phyloP scores from a whole-genome alignment of 2,329 filamentous ascomycete genomes.

The Fusarium napiforme region DNA sequence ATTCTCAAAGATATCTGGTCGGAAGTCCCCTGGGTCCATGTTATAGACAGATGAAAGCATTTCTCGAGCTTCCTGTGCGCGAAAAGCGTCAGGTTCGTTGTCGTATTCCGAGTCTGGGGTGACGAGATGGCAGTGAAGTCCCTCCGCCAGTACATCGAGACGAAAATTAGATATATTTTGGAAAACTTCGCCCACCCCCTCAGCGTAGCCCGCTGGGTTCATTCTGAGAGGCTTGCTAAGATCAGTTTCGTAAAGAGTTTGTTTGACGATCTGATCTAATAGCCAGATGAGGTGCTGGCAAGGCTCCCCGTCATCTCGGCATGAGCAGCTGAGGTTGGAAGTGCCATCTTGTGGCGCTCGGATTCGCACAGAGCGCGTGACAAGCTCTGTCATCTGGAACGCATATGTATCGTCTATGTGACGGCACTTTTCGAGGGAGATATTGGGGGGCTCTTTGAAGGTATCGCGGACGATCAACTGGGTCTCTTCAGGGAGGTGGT shows the following conservation, averaged over 20 bases:
- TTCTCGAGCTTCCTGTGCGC: conserved; percentile 62
- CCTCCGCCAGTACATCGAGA: conserved; percentile 62
- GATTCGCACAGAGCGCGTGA: conserved; percentile 63
- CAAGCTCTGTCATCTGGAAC: conserved; percentile 66
- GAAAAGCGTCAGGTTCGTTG: conserved; percentile 48
- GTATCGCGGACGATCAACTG: conserved; percentile 56
- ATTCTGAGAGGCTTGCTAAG: conserved; percentile 54
- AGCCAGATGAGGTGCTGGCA: conserved; percentile 67
- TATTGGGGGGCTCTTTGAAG: conserved; percentile 60
- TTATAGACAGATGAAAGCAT: conserved; percentile 60
- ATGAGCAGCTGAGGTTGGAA: conserved; percentile 60
- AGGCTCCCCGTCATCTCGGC: conserved; percentile 50
- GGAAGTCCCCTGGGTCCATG: conserved; percentile 54
- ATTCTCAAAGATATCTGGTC: conserved; percentile 58
- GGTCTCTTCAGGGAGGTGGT: conserved; percentile 51
- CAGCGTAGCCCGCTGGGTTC: conserved; percentile 55
- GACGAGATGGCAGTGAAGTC: conserved; percentile 61
- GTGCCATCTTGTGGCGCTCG: conserved; percentile 54
- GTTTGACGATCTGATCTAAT: conserved; percentile 62
- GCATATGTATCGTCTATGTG: conserved; percentile 61
- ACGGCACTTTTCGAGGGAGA: conserved; percentile 62
- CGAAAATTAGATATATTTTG: conserved; percentile 61
- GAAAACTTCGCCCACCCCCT: conserved; percentile 61
- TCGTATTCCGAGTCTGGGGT: conserved; percentile 47
- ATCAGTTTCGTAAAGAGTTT: conserved; percentile 57